Evolutionary conservation across 1,284 basidiomycete species (phyloP), one percentile per base, ranked within the genome.

Genomic region (Pterulicium gracile): DNA sequence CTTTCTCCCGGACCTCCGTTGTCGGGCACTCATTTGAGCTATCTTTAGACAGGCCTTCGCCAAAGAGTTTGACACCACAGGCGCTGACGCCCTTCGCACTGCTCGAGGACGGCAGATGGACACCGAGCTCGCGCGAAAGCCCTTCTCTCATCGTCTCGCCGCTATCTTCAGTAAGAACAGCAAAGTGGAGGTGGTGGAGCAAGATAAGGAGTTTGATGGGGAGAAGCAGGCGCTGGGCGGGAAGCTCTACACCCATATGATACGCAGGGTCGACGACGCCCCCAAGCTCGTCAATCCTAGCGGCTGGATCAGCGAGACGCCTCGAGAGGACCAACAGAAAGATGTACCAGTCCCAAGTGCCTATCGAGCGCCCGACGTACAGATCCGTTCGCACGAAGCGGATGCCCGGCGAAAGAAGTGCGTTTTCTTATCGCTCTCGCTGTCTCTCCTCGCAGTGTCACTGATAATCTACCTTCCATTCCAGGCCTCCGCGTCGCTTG

Each of bases 261-360:
- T 95, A 55, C 78, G 81, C 35, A 70, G 90, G 32, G 77, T 89
- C 63, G 82, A 89, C 47, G 79, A 77, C 44, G 80, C 80, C 0
- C 87, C 88, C 1, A 84, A 82, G 51, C 71, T 79, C n/a, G 73
- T 96, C 40, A 82, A 94, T 59, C 88, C 88, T 1, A 92, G 82
- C 62, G 90, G 86, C 7, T 77, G 70, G 71, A 69, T 82, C 35
- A 75, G 68, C 42, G 72, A 75, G 51, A 67, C 65, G n/a, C 62
- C 1, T 44, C 53, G 40, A 57, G n/a, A n/a, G n/a, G n/a, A n/a
- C n/a, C n/a, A n/a, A n/a, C n/a, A n/a, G n/a, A n/a, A n/a, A n/a
- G n/a, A n/a, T n/a, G n/a, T n/a, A n/a, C n/a, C n/a, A n/a, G n/a
- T n/a, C n/a, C n/a, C n/a, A n/a, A n/a, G n/a, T n/a, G n/a, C n/a